Evolutionary conservation across 2,329 filamentous ascomycete genomes (phyloP), one percentile per base, ranked within the genome.

Genomic region (Ophiobolus disseminans): DNA sequence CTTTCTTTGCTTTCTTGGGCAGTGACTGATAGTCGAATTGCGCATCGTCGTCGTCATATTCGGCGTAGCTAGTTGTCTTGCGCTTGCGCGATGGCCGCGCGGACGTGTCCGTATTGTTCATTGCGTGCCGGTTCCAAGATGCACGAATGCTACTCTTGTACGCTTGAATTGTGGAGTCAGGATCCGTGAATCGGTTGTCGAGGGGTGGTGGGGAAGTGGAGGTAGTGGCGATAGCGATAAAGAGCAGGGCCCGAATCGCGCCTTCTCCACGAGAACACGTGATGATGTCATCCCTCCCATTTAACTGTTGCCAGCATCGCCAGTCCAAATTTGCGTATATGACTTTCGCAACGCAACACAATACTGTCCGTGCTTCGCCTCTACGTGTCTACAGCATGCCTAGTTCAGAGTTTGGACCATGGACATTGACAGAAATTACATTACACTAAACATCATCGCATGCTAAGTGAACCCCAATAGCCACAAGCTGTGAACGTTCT

Each of bases 21-120:
- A 44, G 40, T 7, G 40, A 40, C 10, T 46, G 50, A 11, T 36
- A 30, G 2, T 36, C 28, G 28, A 35, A 30, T 22, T 20, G 20
- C 28, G 35, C 26, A 40, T 49, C 31, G 11, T 53, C 20, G 6
- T 55, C 45, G 17, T 55, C 49, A n/a, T n/a, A n/a, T 28, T 57
- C 45, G 11, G 37, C 17, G 38, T 57, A 60, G 11, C 14, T 35
- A 9, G 42, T 26, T 19, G 49, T 47, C 30, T 64, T 68, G 26
- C 65, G 62, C 53, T 68, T 68, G 49, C 61, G 58, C 22, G 44
- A 50, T 13, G 46, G 38, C 23, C 46, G 41, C 9, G 39, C 32
- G 31, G 34, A 5, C 14, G 31, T n/a, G n/a, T n/a, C n/a, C n/a
- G n/a, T n/a, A n/a, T n/a, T n/a, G n/a, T n/a, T n/a, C n/a, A n/a